Evolutionary conservation across 345 rosid species (phyloP), one percentile per base, ranked within the genome.

Genomic region (Populus deltoides): DNA sequence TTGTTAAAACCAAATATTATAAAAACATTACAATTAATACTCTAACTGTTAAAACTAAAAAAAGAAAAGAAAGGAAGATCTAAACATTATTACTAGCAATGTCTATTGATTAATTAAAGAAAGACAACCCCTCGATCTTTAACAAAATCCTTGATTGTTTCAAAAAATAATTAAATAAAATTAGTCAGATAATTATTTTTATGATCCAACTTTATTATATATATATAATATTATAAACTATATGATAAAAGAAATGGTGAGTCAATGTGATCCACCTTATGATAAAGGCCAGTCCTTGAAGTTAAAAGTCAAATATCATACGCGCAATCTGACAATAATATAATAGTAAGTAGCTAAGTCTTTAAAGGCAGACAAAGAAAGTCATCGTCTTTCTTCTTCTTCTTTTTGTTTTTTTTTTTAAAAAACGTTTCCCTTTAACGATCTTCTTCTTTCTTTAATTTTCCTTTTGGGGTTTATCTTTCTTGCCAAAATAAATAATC

Each of bases 291-390:
- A 47, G 18, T 15, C 17, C 6, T 22, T 63, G 13, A 41, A 41
- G 45, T 10, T 10, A 10, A 45, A 45, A 66, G 78, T 75, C 72
- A 66, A 67, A 49, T 29, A 24, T 66, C 8, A 20, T 47, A 47
- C 78, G 78, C 78, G 78, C 78, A 65, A 36, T 66, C 38, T 49
- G 49, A 2, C 36, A 16, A 6, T 6, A 9, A 62, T 66, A 8
- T 33, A 25, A 10, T 6, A 27, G 27, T 15, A 27, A 41, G 10
- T 20, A 29, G 49, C 20, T 16, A 13, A 12, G 68, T 11, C 36
- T 18, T 5, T 27, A 1, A 47, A 20, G 8, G 35, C 43, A 10
- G 31, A 7, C 35, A 24, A 6, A 47, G 67, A 66, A 75, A 66
- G 78, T 66, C 71, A n/a, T 18, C 8, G 1, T 8, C 20, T 29